phyloP scores from a whole-genome alignment of 176 grass and related monocot species.

The Avena insularis region DNA sequence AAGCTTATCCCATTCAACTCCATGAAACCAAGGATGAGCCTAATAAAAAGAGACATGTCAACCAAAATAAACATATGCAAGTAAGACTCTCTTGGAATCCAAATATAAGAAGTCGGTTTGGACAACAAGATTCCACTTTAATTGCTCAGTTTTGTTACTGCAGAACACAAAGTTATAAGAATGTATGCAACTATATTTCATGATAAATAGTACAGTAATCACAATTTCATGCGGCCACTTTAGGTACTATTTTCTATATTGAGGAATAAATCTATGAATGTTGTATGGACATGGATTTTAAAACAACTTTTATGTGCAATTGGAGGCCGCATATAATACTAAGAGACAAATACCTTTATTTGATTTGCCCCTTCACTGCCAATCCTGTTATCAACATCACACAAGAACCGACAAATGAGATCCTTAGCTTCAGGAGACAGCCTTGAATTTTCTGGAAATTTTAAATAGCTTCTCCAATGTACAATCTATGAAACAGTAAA shows the following conservation, averaged over 20 bases:
- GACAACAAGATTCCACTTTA: constrained; percentile 4
- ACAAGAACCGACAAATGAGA: constrained; percentile 93
- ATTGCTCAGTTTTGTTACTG: neutral
- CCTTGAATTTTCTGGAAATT: constrained; percentile 91
- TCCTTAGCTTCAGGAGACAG: constrained; percentile 86
- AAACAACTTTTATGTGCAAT: neutral
- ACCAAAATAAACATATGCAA: constrained; percentile 28
- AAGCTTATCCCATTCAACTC: constrained; percentile 90
- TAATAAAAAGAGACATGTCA: constrained; percentile 46
- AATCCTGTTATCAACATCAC: constrained; percentile 95
- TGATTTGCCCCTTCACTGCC: constrained; percentile 81
- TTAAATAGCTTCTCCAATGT: constrained; percentile 97
- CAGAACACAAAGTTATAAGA: neutral
- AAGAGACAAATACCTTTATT: constrained; percentile 81
- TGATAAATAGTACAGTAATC: neutral
- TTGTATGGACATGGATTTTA: constrained; percentile 11
- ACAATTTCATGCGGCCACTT: neutral
- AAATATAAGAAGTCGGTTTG: neutral
- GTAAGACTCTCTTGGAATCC: neutral
- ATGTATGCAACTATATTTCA: neutral
- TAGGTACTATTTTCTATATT: constrained; percentile 1
- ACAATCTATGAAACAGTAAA: constrained; percentile 72
- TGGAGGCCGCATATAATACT: constrained; percentile 19
- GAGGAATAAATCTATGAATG: neutral
- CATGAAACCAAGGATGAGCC: constrained; percentile 94